phyloP scores from a whole-genome alignment of 2,329 filamentous ascomycete species.

The Parasarocladium wereldwijsianum region DNA sequence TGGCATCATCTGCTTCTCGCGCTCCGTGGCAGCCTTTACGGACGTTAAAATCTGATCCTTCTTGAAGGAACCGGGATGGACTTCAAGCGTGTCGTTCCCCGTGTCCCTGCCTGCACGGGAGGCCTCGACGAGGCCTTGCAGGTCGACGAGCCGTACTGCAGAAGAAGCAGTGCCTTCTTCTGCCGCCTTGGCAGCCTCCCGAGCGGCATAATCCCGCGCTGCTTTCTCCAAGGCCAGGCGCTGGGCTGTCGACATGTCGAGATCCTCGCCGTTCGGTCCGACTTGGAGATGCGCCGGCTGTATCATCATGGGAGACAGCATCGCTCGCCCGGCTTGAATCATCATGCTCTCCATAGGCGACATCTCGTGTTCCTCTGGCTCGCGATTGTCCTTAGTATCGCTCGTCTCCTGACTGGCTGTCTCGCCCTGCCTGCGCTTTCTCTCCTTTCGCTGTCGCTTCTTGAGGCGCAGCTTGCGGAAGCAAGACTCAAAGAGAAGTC shows the following conservation, averaged over 20 bases:
- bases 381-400: not conserved
- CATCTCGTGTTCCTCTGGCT: slow-evolving; percentile 1
- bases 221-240: slow-evolving; percentile 1
- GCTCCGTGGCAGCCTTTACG: too few species aligned
- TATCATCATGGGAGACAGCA: slow-evolving; percentile 3
- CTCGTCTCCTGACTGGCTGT: slow-evolving; percentile 1
- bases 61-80: slow-evolving; percentile 1
- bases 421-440: slow-evolving; percentile 3
- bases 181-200: too few species aligned
- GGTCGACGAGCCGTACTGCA: slow-evolving; percentile 1
- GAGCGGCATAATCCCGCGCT: slow-evolving; percentile 1
- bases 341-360: slow-evolving; percentile 4
- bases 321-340: slow-evolving; percentile 1
- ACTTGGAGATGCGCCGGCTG: slow-evolving; percentile 3
- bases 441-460: not conserved
- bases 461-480: slow-evolving; percentile 1
- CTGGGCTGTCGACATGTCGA: slow-evolving; percentile 3
- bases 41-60: slow-evolving; percentile 1
- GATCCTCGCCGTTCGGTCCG: slow-evolving; percentile 3
- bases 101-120: slow-evolving; percentile 1
- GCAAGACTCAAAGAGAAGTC: slow-evolving; percentile 1
- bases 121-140: not conserved
- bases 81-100: not conserved
- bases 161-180: too few species aligned
- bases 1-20: slow-evolving; percentile 1